Conservation (phyloP, 2,329 filamentous ascomycete species). For the Rhynchosporium agropyri region DNA sequence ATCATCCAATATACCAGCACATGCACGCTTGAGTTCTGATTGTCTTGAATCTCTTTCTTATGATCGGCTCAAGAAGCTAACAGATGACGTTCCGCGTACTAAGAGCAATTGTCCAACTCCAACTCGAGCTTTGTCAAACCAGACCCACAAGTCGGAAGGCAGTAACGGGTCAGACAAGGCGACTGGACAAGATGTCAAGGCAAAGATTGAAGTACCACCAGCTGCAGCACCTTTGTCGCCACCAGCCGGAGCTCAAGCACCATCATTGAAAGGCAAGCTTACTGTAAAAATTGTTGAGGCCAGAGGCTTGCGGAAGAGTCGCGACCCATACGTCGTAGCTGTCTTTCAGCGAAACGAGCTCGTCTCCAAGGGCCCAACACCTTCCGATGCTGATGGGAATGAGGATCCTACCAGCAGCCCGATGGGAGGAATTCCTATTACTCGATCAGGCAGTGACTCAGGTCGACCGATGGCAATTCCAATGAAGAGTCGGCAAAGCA, state of each 20-base stretch:
- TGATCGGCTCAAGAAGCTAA: conserved; percentile 83
- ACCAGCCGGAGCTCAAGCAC: conserved; percentile 59
- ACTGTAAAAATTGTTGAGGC: conserved; percentile 88
- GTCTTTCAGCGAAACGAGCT: conserved; percentile 97
- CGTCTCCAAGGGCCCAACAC: conserved; percentile 82
- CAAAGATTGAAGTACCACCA: conserved; percentile 13
- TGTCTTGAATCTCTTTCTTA: conserved; percentile 61
- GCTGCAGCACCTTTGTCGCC: conserved; percentile 38
- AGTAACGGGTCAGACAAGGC: conserved; percentile 40
- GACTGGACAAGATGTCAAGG: conserved; percentile 49
- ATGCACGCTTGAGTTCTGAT: conserved; percentile 50
- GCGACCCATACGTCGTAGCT: conserved; percentile 92
- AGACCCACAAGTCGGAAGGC: conserved; percentile 53
- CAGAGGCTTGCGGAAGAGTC: conserved; percentile 76
- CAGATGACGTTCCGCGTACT: conserved; percentile 67
- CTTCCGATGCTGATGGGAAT: conserved; percentile 63
- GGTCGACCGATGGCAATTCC: conserved; percentile 87
- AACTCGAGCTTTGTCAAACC: conserved; percentile 73
- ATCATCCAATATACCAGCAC: conserved; percentile 55
- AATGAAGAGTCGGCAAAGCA: conserved; percentile 95
- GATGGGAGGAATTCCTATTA: conserved; percentile 61
- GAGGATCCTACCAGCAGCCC: conserved; percentile 57
- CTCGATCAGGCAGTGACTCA: conserved; percentile 76
- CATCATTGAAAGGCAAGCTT: conserved; percentile 82
- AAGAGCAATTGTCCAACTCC: conserved; percentile 95